These are phyloP conservation scores for Starmerella sirachaensis DNA, from an alignment of 805 yeast species.

Conservation along the genomic window DNA sequence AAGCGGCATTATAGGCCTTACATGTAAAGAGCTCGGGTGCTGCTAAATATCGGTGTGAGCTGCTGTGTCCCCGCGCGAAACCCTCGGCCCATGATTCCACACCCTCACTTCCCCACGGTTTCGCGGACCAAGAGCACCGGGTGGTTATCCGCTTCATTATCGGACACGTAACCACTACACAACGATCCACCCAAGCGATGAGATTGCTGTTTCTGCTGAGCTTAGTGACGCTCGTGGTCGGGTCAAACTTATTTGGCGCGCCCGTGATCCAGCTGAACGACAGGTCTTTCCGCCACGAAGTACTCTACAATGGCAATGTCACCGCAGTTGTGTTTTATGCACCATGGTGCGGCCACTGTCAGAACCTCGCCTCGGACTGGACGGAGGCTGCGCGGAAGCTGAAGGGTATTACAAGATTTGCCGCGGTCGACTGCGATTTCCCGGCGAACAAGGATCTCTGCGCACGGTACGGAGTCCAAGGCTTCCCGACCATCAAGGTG, in stretches of 20 bases:
- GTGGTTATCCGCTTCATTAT: too few relatives aligned
- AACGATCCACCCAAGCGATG: too few relatives aligned
- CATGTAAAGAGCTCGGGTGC: too few relatives aligned
- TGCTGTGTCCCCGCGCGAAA: too few relatives aligned
- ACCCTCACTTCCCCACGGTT: too few relatives aligned
- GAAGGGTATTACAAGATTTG: constrained; percentile 41
- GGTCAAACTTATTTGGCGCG: constrained; percentile 10
- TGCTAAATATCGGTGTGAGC: too few relatives aligned
- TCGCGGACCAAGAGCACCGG: too few relatives aligned
- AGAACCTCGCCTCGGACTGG: constrained; percentile 55
- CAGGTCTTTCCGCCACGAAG: constrained; percentile 49
- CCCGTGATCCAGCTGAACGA: constrained; percentile 20
- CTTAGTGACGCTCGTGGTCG: neutral
- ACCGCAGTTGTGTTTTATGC: constrained; percentile 85
- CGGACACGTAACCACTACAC: too few relatives aligned
- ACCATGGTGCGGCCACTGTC: constrained; percentile 98
- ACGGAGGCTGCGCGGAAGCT: constrained; percentile 51
- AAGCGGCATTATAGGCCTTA: too few relatives aligned
- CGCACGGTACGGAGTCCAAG: constrained; percentile 49
- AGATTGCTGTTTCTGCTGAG: neutral
- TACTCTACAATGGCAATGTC: constrained; percentile 61
- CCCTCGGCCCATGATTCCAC: too few relatives aligned
- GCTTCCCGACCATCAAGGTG: constrained; percentile 74
- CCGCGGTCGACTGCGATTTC: constrained; percentile 77
- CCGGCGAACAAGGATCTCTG: constrained; percentile 59